These are phyloP conservation scores for Harringtonia lauricola DNA, from an alignment of 2,329 filamentous ascomycete genomes.

Conservation along the genomic window DNA sequence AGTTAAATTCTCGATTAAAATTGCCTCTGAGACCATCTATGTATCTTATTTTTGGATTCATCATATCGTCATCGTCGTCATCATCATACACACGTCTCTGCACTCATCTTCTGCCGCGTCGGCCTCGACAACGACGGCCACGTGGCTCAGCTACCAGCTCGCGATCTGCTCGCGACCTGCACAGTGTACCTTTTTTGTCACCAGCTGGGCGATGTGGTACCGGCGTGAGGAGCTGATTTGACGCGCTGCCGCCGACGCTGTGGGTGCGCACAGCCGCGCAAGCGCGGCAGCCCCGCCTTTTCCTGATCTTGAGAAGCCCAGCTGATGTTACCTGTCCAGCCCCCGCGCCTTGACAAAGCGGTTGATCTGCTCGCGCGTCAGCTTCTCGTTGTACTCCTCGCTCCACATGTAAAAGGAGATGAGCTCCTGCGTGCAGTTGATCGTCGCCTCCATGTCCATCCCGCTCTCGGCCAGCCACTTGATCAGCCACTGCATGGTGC, in stretches of 20 bases:
- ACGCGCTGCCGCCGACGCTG: too few relatives aligned
- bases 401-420: conserved; percentile 75
- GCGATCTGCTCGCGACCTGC: conserved; percentile 44
- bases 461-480: conserved; percentile 79
- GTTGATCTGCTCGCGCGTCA: conserved; percentile 45
- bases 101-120: conserved; percentile 9
- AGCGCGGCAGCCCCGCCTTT: conserved; percentile 35
- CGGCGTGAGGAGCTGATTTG: conserved; percentile 41
- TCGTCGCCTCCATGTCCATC: conserved; percentile 72
- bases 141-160: conserved; percentile 35
- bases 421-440: conserved; percentile 84
- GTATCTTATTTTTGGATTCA: too few relatives aligned
- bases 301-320: conserved; percentile 26
- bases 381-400: conserved; percentile 50
- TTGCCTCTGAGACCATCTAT: too few relatives aligned
- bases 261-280: conserved; percentile 41
- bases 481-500: conserved; percentile 55
- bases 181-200: conserved; percentile 33
- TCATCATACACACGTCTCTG: too few relatives aligned
- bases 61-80: too few relatives aligned
- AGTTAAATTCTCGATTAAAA: too few relatives aligned
- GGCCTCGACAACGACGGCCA: conserved; percentile 40
- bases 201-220: conserved; percentile 35
- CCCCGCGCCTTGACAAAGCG: conserved; percentile 47
- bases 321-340: conserved; percentile 41